Evolutionary conservation across 805 yeast genomes (phyloP), one percentile per base, ranked within the genome.

Genomic region (Saccharomyces jurei): DNA sequence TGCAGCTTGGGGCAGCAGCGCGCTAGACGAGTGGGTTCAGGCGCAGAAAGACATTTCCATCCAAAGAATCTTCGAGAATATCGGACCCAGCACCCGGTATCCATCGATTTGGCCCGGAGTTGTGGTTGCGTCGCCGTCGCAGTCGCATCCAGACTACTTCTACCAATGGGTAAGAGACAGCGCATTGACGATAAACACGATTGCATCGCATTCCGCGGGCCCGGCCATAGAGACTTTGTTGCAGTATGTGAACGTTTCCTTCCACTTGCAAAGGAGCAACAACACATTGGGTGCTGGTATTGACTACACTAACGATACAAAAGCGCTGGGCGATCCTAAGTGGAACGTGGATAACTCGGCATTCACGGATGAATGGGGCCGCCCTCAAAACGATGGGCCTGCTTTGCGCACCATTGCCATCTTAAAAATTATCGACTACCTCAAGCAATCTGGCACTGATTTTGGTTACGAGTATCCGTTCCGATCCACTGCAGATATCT

Each of bases 351-450:
- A 89, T 65, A 84, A 86, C 26, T 62, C 81, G 0, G 75, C 87
- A 0, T 92, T 86, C 63, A 68, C 69, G 5, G 83, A 73, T 2
- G 67, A 74, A 36, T 92, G 98, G 98, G 98, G 98, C 1, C 77
- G 98, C 61, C 98, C 98, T 0, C 98, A 92, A 71, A 79, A 89
- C 56, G 98, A 92, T 68, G 98, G 98, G 0, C 97, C 98, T 0
- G 91, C 95, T 0, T 75, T 92, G 54, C 77, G 97, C 62, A 77
- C 83, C 10, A 77, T 85, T 54, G 78, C 96, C 1, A 76, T 84
- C 25, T 68, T 80, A 41, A 78, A 78, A 57, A 87, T 81, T 65
- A 36, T 36, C 11, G 25, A 36, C 44, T 36, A 36, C 44, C 8
- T 36, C 25, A 17, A 17, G 25, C 25, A 36, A 21, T 8, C 44